phyloP scores from a whole-genome alignment of 306 rosid species.

The Styphnolobium japonicum region DNA sequence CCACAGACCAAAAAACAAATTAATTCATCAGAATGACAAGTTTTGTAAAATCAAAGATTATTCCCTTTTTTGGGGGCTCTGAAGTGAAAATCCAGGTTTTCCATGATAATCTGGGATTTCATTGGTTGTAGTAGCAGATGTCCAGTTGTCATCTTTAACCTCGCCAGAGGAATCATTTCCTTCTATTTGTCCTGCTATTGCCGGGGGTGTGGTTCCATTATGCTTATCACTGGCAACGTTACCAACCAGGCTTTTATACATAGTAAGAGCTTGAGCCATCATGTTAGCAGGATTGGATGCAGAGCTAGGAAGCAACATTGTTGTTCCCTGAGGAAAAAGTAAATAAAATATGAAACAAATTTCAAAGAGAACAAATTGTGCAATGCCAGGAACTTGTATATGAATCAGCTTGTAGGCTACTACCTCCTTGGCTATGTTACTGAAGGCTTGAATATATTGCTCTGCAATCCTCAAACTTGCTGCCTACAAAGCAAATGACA shows the following conservation, averaged over 20 bases:
- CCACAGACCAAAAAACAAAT: constrained; percentile 20
- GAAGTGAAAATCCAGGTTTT: constrained; percentile 66
- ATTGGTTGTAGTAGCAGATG: constrained; percentile 4
- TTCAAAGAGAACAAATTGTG: background rate
- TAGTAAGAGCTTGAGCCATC: constrained; percentile 94
- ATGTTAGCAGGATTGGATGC: constrained; percentile 82
- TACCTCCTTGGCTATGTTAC: constrained; percentile 94
- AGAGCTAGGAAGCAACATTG: constrained; percentile 91
- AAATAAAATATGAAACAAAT: background rate
- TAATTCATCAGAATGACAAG: constrained; percentile 9
- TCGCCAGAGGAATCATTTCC: constrained; percentile 33
- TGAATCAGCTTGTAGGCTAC: constrained; percentile 6
- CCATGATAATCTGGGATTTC: constrained; percentile 6
- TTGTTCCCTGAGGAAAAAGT: constrained; percentile 67
- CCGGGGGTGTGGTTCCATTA: constrained; percentile 25
- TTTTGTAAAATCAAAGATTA: constrained; percentile 27
- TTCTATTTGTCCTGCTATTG: constrained; percentile 31
- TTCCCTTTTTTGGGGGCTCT: constrained; percentile 42
- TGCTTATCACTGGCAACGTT: constrained; percentile 40
- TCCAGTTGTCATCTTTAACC: constrained; percentile 20
- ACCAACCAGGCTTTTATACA: constrained; percentile 77
- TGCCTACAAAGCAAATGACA: constrained; percentile 63
- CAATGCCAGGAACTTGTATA: background rate
- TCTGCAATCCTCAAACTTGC: constrained; percentile 92
- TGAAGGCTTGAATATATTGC: constrained; percentile 82